phyloP scores from a whole-genome alignment of 2,329 filamentous ascomycete genomes.

The Cladosporium velox region DNA sequence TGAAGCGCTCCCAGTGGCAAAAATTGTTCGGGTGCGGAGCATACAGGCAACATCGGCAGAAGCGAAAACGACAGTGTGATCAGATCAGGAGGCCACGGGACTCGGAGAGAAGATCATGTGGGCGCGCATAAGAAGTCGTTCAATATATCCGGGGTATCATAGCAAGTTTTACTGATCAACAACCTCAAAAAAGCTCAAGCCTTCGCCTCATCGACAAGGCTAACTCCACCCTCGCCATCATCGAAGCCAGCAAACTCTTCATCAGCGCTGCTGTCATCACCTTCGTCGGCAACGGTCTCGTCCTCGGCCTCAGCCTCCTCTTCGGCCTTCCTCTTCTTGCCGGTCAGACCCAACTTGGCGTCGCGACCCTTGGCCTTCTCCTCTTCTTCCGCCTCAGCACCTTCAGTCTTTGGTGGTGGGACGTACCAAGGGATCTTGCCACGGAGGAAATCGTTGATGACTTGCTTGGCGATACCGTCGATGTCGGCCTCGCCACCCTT shows the following conservation, averaged over 20 bases:
- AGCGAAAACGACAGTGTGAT: too few relatives aligned
- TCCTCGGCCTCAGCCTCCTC: constrained; percentile 39
- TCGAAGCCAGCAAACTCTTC: constrained; percentile 35
- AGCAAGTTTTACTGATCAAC: constrained; percentile 21
- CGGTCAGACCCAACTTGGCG: constrained; percentile 82
- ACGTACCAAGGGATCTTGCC: constrained; percentile 98
- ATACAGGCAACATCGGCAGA: too few relatives aligned
- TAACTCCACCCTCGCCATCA: constrained; percentile 21
- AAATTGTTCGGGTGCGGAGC: too few relatives aligned
- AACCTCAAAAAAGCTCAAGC: constrained; percentile 11
- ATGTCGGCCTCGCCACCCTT: constrained; percentile 94
- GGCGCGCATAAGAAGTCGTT: constrained; percentile 16
- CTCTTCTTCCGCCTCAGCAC: constrained; percentile 54
- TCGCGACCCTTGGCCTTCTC: constrained; percentile 65
- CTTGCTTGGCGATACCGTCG: constrained; percentile 94
- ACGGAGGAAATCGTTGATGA: constrained; percentile 92
- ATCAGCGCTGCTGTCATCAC: constrained; percentile 26
- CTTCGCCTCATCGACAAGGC: constrained; percentile 19
- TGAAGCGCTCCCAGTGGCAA: background rate
- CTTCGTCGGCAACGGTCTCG: constrained; percentile 10
- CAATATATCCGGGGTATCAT: constrained; percentile 22
- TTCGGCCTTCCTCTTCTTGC: constrained; percentile 68
- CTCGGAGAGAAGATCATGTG: background rate
- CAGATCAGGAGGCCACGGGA: too few relatives aligned
- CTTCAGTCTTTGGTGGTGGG: constrained; percentile 62